Evolutionary conservation across 2,329 filamentous ascomycete species (phyloP), one percentile per base, ranked within the genome.

Genomic region (Fusarium aywerte): DNA sequence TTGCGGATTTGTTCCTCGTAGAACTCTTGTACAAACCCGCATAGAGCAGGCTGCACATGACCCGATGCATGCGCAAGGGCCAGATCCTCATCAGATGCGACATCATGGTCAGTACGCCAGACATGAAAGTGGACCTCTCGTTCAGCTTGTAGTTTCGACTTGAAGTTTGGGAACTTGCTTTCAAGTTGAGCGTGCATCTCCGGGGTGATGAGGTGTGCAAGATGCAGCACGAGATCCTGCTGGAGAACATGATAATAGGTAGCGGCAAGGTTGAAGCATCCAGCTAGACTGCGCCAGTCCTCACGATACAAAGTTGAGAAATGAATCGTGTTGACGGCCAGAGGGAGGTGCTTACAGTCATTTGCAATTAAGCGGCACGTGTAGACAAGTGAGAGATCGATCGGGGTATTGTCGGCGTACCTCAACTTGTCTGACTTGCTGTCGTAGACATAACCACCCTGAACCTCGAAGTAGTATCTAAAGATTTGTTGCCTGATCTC

Each of bases 401-500:
- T 67, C 4, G 43, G 50, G 10, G 44, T 48, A 4, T 25, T 18
- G 16, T 67, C 54, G 5, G 57, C 48, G 0, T 38, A 39, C 4
- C 23, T 55, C 7, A 71, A 63, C 33, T 60, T 65, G 4, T 54
- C 33, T 0, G 58, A 33, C 1, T 56, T 20, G n/a, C 21, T 16
- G 9, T 71, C 16, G 15, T 47, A 62, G 1, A 36, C 5, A 18
- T 68, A 71, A 3, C 69, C 68, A 11, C 31, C 63, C 5, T 60
- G 36, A 8, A 57, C 44, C 8, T 42, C 25, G 11, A 71, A 55
- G 27, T 47, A 66, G 13, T 62, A n/a, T 8, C n/a, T 18, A 35
- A 63, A 70, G 12, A 71, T 71, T 13, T 45, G 13, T 3, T 29
- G 13, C 10, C 68, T 60, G n/a, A 69, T 7, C 43, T 71, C 66